Evolutionary conservation across 805 yeast species (phyloP).

Genomic region (Candida quercuum): DNA sequence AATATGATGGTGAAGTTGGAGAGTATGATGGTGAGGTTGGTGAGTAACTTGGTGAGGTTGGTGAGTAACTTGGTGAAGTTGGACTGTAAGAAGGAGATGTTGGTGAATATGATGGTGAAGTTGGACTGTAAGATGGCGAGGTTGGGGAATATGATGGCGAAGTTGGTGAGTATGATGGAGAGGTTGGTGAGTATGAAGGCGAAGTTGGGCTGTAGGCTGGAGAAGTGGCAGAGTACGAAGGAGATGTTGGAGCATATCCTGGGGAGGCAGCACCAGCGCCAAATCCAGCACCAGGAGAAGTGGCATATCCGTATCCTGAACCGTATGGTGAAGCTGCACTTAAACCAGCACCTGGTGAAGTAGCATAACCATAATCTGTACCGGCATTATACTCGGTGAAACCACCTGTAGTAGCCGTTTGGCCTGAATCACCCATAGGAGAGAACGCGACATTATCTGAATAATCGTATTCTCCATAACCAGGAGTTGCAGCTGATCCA

Average conservation of each 20-base stretch:
- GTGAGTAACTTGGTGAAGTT: conserved; percentile 63
- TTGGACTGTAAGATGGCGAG: conserved; percentile 55
- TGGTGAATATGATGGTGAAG: conserved; percentile 68
- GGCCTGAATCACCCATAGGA: conserved; percentile 85
- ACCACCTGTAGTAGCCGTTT: conserved; percentile 77
- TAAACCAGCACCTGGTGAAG: conserved; percentile 49
- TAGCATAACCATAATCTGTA: conserved; percentile 50
- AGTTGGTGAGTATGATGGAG: conserved; percentile 65
- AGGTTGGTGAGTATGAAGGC: conserved; percentile 66
- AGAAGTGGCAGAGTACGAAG: conserved; percentile 68
- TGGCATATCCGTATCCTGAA: conserved; percentile 38
- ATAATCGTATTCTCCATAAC: conserved; percentile 54
- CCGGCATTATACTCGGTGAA: conserved; percentile 55
- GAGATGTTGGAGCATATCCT: conserved; percentile 68
- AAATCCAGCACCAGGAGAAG: conserved; percentile 50
- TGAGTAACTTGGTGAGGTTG: conserved; percentile 76
- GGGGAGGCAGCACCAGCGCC: conserved; percentile 61
- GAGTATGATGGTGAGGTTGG: conserved; percentile 74
- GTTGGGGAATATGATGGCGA: conserved; percentile 77
- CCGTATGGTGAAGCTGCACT: conserved; percentile 46
- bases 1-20: conserved; percentile 77
- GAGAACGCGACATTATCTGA: conserved; percentile 83
- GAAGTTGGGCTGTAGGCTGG: conserved; percentile 69
- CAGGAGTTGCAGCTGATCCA: conserved; percentile 79
- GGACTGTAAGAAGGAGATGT: conserved; percentile 80